These are phyloP conservation scores for Lyophyllum semitale DNA, from an alignment of 768 basidiomycete genomes.

Conservation along the genomic window DNA sequence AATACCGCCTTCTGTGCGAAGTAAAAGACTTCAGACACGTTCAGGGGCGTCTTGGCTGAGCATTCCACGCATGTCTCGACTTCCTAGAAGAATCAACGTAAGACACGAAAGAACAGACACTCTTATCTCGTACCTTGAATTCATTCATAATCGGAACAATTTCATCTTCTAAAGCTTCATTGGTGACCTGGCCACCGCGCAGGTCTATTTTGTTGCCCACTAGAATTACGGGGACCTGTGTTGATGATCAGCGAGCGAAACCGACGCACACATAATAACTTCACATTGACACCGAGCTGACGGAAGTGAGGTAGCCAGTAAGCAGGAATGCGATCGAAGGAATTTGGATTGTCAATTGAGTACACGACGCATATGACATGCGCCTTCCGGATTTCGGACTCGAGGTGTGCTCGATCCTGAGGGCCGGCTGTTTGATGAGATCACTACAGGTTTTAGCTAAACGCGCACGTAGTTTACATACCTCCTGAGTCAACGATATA, in stretches of 20 bases:
- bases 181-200: slow-evolving; percentile 90
- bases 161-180: slow-evolving; percentile 92
- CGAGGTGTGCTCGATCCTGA: slow-evolving; percentile 84
- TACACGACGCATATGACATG: slow-evolving; percentile 99
- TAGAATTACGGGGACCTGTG: slow-evolving; percentile 91
- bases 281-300: slow-evolving; percentile 92
- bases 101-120: slow-evolving; percentile 3
- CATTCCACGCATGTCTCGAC: slow-evolving; percentile 98
- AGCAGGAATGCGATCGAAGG: slow-evolving; percentile 96
- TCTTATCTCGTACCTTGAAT: slow-evolving; percentile 73
- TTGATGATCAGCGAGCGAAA: slow-evolving; percentile 7
- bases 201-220: slow-evolving; percentile 99
- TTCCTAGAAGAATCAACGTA: slow-evolving; percentile 59
- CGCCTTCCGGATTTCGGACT: slow-evolving; percentile 94
- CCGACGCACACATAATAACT: slow-evolving; percentile 14
- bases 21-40: slow-evolving; percentile 97
- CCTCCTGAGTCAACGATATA: slow-evolving; percentile 98
- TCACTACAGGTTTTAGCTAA: slow-evolving; percentile 7
- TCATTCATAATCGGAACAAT: slow-evolving; percentile 97
- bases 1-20: slow-evolving; percentile 98
- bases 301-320: slow-evolving; percentile 98
- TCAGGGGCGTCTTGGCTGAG: slow-evolving; percentile 87
- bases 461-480: slow-evolving; percentile 36
- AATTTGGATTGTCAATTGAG: slow-evolving; percentile 93
- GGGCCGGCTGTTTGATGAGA: slow-evolving; percentile 62